Base-by-base conservation (phyloP, 768 basidiomycete species). In the Hypsizygus marmoreus region DNA sequence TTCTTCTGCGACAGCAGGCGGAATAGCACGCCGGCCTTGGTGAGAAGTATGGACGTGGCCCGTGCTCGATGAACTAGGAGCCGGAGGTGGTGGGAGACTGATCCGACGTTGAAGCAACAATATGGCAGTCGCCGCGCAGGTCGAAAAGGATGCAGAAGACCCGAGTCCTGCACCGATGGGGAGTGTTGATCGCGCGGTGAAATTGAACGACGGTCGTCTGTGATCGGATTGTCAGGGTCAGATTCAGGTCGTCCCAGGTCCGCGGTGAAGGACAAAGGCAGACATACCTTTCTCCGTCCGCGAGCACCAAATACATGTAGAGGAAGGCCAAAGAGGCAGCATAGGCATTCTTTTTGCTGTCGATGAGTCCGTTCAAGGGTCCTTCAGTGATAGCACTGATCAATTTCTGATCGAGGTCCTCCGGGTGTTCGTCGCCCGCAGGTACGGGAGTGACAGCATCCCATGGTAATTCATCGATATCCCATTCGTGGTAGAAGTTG, bases 121-220 rank as follows among this genome's bases (percentile, higher is more conserved):
- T 33, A 95, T 73, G 4, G 90, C 73, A 1, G 90, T 84, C 8
- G 93, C 84, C 34, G 87, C 71, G 62, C 95, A 97, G 14, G 85
- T 82, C 3, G 95, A 97, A 71, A 87, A 97, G 17, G 97, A 92
- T 6, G 97, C 97, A 16, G 94, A 97, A 10, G 95, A 98, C 17
- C 97, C 97, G 38, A 98, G 84, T 35, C 97, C 97, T 12, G 97
- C 97, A 6, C 91, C 88, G 46, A 98, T 85, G 22, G 97, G 97
- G 4, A 98, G 78, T 17, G 91, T 90, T 25, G 92, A 86, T 35
- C 95, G 91, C 29, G 86, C 80, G 17, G 84, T 76, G 63, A 95
- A 87, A 53, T 86, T 83, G 65, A 93, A 81, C 0, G 84, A 76
- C 8, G 86, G 87, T 45, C n/a, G n/a, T n/a, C 92, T 94, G 51